Conservation (phyloP, 1,284 basidiomycete genomes). For the Cutaneotrichosporon sp. region DNA sequence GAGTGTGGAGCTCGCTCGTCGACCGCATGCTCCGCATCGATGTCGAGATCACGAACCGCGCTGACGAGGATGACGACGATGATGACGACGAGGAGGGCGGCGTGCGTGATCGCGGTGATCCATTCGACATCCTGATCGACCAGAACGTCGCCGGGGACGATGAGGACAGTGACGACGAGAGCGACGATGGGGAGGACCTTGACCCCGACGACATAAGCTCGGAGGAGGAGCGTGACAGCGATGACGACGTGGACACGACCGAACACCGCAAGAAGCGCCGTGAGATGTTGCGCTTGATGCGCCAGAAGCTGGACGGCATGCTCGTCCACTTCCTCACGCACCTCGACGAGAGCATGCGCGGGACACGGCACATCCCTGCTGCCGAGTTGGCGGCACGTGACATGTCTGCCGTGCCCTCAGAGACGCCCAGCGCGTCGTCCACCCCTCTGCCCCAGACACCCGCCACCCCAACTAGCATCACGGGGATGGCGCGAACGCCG, state of each 20-base stretch:
- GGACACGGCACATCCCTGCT: constrained; percentile 26
- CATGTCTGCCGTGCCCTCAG: constrained; percentile 22
- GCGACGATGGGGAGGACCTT: constrained; percentile 56
- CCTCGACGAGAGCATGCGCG: constrained; percentile 53
- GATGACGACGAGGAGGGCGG: constrained; percentile 61
- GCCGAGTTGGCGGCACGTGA: constrained; percentile 40
- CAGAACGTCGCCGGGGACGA: constrained; percentile 55
- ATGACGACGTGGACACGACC: constrained; percentile 58
- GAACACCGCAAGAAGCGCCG: constrained; percentile 61
- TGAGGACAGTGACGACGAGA: constrained; percentile 58
- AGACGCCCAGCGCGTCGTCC: constrained; percentile 36
- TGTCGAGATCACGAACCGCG: constrained; percentile 93
- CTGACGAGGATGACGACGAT: constrained; percentile 84
- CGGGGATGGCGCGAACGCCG: constrained; percentile 22
- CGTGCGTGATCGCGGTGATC: constrained; percentile 68
- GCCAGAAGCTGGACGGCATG: constrained; percentile 86
- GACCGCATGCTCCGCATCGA: constrained; percentile 94
- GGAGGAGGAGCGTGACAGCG: constrained; percentile 58
- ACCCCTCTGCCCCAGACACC: constrained; percentile 27
- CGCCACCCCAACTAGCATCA: constrained; percentile 32
- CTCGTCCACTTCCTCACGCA: constrained; percentile 81
- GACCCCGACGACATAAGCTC: constrained; percentile 54
- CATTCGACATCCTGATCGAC: constrained; percentile 75
- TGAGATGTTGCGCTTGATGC: constrained; percentile 75
- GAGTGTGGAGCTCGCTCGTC: constrained; percentile 78